phyloP scores from a whole-genome alignment of 352 stramenopile species.

The Phytophthora europaea region DNA sequence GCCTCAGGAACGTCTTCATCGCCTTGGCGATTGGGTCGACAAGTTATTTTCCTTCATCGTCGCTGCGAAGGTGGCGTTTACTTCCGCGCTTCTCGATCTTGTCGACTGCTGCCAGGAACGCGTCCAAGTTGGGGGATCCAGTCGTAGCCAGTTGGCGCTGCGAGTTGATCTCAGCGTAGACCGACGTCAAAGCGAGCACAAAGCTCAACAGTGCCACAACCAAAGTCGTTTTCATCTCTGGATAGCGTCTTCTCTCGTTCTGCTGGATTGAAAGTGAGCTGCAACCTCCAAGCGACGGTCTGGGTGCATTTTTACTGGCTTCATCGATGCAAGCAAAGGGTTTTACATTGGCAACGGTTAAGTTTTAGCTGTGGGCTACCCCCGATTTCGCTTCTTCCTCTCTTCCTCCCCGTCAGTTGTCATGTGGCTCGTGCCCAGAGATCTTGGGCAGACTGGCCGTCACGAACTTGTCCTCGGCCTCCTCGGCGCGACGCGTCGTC shows the following conservation, averaged over 20 bases:
- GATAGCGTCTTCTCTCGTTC: not conserved
- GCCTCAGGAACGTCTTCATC: not conserved
- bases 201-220: slow-evolving; percentile 15
- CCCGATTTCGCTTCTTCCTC: too few relatives aligned
- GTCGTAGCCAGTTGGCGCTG: slow-evolving; percentile 3
- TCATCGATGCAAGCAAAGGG: slow-evolving; percentile 1
- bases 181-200: slow-evolving; percentile 5
- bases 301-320: slow-evolving; percentile 21
- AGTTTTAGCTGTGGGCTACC: not conserved
- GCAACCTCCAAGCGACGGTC: not conserved
- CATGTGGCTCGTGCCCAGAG: not conserved
- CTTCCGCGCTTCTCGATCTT: slow-evolving; percentile 11
- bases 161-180: not conserved
- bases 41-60: slow-evolving; percentile 8
- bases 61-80: slow-evolving; percentile 5
- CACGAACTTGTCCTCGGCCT: slow-evolving; percentile 29
- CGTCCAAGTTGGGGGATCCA: not conserved
- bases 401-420: slow-evolving; percentile 5
- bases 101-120: slow-evolving; percentile 12
- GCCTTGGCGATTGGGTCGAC: slow-evolving; percentile 16
- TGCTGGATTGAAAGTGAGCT: slow-evolving; percentile 5
- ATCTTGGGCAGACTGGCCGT: slow-evolving; percentile 25
- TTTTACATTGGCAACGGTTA: too few relatives aligned
- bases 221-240: slow-evolving; percentile 26
- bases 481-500: slow-evolving; percentile 18